Base-by-base conservation (phyloP, 2,329 filamentous ascomycete species). In the Alternaria novae-zelandiae region DNA sequence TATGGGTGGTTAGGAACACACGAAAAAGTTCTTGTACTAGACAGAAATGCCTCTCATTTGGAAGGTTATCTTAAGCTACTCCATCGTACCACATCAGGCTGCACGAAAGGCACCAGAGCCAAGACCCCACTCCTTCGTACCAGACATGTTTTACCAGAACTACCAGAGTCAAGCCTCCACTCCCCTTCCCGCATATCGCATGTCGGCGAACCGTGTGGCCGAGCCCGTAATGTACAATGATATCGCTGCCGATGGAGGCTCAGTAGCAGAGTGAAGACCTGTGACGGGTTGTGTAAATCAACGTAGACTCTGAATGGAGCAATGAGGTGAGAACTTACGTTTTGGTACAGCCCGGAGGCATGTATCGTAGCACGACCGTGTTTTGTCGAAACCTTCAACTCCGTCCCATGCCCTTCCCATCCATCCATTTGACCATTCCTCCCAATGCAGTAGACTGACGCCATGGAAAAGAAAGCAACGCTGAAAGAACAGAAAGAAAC, bases 401-500 rank as follows among this genome's bases (percentile, higher is more conserved):
- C 51, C 61, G 9, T 54, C 23, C 51, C 8, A 36, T 53, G 47
- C 56, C 45, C 25, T 55, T 30, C 32, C 32, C 36, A 50, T 50
- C 32, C 32, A 28, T 26, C 25, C 30, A 41, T 15, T 23, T 36
- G 15, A 59, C 43, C 57, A 28, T 55, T 47, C 57, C 43, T 49
- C 50, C 49, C 57, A 55, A 59, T 59, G 57, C 57, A 55, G 57
- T 59, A 10, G 10, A 41, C 57, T 59, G 51, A 56, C 44, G 51
- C 58, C 51, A 50, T 56, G 53, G 44, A 49, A 56, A 46, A 55
- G 49, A 56, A 59, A 59, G 20, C 32, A 54, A 43, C 51, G 51
- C 50, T 32, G 20, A 54, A 10, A 36, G 3, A 28, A 25, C 26
- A 49, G 15, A 55, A 41, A 51, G 17, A 15, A 53, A 98, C 93